A percentile compares a stretch with the other conserved stretches of the same genome.
Evolutionary conservation across 2,329 filamentous ascomycete genomes (phyloP).

Genomic region (Xylariaceae sp.): DNA sequence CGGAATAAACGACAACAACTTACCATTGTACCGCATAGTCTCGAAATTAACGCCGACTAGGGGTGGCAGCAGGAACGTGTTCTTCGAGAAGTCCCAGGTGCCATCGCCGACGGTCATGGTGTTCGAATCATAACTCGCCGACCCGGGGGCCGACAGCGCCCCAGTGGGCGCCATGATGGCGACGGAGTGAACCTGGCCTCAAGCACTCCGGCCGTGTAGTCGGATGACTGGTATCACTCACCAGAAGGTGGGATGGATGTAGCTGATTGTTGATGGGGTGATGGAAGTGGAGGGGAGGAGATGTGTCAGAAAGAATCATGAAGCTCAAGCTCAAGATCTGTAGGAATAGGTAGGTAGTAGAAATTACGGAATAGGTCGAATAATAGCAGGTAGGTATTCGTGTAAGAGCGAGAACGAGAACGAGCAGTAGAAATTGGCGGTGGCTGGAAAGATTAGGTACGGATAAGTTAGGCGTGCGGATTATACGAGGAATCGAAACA

Average conservation of each 20-base stretch:
- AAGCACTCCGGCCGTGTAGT: constrained; percentile 8
- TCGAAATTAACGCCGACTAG: constrained; percentile 71
- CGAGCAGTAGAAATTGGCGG: no score
- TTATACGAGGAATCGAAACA: no score
- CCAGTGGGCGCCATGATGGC: constrained; percentile 57
- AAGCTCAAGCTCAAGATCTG: neutral
- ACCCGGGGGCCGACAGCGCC: constrained; percentile 62
- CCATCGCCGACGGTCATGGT: constrained; percentile 76
- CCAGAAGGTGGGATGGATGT: constrained; percentile 17
- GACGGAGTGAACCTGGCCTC: constrained; percentile 27
- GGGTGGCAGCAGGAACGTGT: constrained; percentile 74
- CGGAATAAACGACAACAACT: constrained; percentile 18
- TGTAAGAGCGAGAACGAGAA: no score
- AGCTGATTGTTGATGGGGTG: constrained; percentile 6
- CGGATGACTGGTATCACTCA: constrained; percentile 9
- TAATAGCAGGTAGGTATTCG: no score
- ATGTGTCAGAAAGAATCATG: constrained; percentile 4
- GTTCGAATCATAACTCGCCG: constrained; percentile 65
- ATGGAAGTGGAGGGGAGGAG: constrained; percentile 17
- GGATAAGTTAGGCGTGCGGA: no score
- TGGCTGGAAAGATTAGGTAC: no score
- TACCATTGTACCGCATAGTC: constrained; percentile 82
- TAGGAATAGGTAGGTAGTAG: no score
- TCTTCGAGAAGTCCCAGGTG: constrained; percentile 74
- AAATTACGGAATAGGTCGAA: no score